Evolutionary conservation across 441 rosid species (phyloP).

Genomic region (Adansonia gregorii): DNA sequence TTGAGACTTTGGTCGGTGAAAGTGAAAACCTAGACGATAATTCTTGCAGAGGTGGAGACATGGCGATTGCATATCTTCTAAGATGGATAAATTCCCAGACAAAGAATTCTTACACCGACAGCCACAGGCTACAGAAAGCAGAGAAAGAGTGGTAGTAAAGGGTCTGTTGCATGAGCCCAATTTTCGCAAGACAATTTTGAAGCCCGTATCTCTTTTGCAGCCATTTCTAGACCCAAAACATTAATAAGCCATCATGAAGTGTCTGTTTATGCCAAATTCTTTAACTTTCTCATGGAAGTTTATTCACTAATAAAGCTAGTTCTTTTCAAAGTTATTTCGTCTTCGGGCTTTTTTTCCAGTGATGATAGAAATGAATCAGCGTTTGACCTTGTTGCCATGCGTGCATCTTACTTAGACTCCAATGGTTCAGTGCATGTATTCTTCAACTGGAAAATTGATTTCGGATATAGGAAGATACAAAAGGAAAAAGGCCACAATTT

Average conservation of each 20-base stretch:
- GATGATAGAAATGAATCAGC: too few relatives aligned
- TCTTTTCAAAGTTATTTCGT: too few relatives aligned
- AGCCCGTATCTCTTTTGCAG: not conserved
- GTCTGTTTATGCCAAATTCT: too few relatives aligned
- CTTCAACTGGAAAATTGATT: too few relatives aligned
- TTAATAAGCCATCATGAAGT: not conserved
- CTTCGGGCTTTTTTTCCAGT: too few relatives aligned
- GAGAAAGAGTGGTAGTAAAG: not conserved
- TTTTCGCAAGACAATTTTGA: not conserved
- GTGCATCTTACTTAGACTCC: too few relatives aligned
- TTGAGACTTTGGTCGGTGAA: conserved; percentile 18
- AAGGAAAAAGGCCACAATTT: too few relatives aligned
- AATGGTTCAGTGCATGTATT: too few relatives aligned
- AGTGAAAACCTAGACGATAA: conserved; percentile 37
- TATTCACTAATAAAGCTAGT: too few relatives aligned
- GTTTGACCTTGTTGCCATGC: too few relatives aligned
- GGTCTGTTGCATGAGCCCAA: not conserved
- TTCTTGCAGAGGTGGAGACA: conserved; percentile 45
- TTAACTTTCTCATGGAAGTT: too few relatives aligned
- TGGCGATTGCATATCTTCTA: conserved; percentile 40
- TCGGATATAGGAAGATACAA: too few relatives aligned
- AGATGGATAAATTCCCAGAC: not conserved
- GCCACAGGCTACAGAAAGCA: not conserved
- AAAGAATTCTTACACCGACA: not conserved
- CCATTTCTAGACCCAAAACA: not conserved